Base-by-base conservation (phyloP, 176 grass and related monocot species). In the Raddia distichophylla region DNA sequence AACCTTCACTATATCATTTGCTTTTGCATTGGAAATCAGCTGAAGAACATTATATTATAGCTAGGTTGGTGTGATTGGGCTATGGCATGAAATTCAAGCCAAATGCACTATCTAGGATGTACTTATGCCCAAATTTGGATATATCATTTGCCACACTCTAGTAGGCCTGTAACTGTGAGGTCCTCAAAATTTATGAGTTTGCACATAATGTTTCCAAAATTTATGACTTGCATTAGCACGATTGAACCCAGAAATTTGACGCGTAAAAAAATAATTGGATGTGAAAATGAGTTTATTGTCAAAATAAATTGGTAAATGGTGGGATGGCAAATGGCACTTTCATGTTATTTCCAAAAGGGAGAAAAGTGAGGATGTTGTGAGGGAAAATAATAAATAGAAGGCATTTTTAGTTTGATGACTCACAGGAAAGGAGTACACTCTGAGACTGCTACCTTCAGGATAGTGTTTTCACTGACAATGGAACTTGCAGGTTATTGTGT, bases 401-500 rank as follows among this genome's bases (percentile, higher is more conserved):
- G 22, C 60, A 62, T 62, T 14, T 62, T 62, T 6, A 33, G 22
- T 32, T 62, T 33, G 5, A 33, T 62, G 10, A 11, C 27, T 63
- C 27, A 14, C 12, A 34, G 14, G 60, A 34, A 34, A 15, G 11
- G 5, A 63, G 2, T 40, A 40, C 37, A 40, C 37, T 8, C 35
- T 44, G 56, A 50, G 53, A 5, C 50, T 45, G 60, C 35, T 19
- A 46, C 71, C 42, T 75, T 56, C 5, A 66, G 48, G 51, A 58
- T 34, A 46, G 8, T 58, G 53, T 55, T 76, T 66, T 27, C 55
- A 46, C 42, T 83, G 64, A 74, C 32, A 87, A 19, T 64, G 76
- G 51, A 60, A 34, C 20, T 7, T 79, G 59, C 82, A 97, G 94
- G 83, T 97, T 65, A 69, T 97, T 20, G 91, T 94, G 66, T 97